Evolutionary conservation across 2,329 filamentous ascomycete species (phyloP).

Genomic region (Cordyceps cicadae): DNA sequence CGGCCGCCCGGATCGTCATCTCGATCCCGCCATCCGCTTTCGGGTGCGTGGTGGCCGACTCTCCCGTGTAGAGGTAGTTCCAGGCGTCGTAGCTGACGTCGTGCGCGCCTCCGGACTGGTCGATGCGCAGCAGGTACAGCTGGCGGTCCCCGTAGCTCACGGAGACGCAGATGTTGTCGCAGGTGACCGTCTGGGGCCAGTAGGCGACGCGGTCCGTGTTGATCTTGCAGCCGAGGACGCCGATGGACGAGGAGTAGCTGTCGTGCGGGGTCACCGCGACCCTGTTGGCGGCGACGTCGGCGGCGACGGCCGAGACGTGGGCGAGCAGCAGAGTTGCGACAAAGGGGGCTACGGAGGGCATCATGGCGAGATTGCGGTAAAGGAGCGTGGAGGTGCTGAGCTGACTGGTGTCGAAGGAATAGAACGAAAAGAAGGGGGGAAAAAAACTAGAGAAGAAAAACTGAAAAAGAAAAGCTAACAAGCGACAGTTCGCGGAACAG

Average conservation of each 20-base stretch:
- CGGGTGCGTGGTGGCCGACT: conserved; percentile 37
- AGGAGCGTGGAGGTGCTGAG: not conserved
- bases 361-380: not conserved
- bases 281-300: conserved; percentile 11
- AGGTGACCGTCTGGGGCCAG: conserved; percentile 38
- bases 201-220: conserved; percentile 45
- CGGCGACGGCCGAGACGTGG: not conserved
- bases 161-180: conserved; percentile 37
- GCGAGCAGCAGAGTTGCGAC: not conserved
- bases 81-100: conserved; percentile 46
- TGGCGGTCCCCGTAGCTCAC: conserved; percentile 17
- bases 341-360: not conserved
- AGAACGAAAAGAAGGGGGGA: no score
- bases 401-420: no score
- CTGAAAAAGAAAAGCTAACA: no score
- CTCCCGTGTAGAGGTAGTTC: conserved; percentile 41
- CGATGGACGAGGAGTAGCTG: conserved; percentile 39
- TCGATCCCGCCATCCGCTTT: conserved; percentile 38
- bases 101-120: conserved; percentile 31
- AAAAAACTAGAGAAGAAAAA: no score
- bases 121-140: conserved; percentile 19
- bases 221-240: conserved; percentile 44
- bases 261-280: conserved; percentile 37
- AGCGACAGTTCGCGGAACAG: not conserved
- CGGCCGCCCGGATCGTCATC: conserved; percentile 39